phyloP scores from a whole-genome alignment of 805 yeast species.

The Candida krabiensis region DNA sequence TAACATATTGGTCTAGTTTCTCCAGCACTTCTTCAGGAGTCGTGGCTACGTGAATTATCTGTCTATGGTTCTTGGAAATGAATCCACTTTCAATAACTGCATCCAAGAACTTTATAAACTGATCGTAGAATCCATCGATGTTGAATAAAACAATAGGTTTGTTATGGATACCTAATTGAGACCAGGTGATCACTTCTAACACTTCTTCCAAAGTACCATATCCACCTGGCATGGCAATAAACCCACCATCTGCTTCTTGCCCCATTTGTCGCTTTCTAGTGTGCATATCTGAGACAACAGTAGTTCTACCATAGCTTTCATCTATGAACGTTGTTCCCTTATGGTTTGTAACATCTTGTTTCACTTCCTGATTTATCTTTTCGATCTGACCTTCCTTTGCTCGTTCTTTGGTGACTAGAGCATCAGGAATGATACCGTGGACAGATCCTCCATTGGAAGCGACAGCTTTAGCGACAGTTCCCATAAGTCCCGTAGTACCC shows the following conservation, averaged over 20 bases:
- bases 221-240: conserved; percentile 89
- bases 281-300: conserved; percentile 85
- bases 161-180: conserved; percentile 79
- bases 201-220: conserved; percentile 87
- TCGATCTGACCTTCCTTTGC: conserved; percentile 34
- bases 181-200: conserved; percentile 89
- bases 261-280: conserved; percentile 86
- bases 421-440: conserved; percentile 85
- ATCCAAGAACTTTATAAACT: conserved; percentile 57
- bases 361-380: conserved; percentile 46
- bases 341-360: conserved; percentile 56
- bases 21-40: conserved; percentile 69
- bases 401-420: conserved; percentile 73
- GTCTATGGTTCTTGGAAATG: conserved; percentile 63
- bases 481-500: conserved; percentile 85
- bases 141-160: conserved; percentile 79
- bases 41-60: conserved; percentile 65
- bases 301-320: conserved; percentile 69
- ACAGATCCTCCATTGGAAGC: conserved; percentile 63
- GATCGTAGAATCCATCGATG: conserved; percentile 76
- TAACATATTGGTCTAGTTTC: conserved; percentile 55
- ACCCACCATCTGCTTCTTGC: conserved; percentile 71
- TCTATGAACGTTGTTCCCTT: conserved; percentile 60
- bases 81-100: conserved; percentile 64
- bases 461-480: conserved; percentile 66